These are phyloP conservation scores for Avena eriantha DNA, from an alignment of 176 grass and related monocot species.

Conservation along the genomic window DNA sequence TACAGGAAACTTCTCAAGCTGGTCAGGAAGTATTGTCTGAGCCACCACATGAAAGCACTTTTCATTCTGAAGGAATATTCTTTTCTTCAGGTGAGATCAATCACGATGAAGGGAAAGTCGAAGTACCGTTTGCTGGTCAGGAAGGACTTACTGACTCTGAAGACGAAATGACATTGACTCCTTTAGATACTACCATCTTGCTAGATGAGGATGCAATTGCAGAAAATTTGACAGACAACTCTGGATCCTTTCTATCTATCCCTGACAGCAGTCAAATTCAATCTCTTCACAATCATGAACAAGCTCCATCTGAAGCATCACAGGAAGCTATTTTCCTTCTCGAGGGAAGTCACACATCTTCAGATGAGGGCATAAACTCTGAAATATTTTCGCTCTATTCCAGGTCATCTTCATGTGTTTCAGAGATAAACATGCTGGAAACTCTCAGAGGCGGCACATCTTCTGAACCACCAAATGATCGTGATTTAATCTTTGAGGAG, in stretches of 20 bases:
- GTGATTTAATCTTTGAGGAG: slow-evolving; percentile 17
- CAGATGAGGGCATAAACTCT: slow-evolving; percentile 36
- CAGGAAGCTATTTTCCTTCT: background rate
- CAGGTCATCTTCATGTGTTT: slow-evolving; percentile 56
- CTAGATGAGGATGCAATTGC: slow-evolving; percentile 26
- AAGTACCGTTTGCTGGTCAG: background rate
- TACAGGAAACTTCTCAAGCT: slow-evolving; percentile 15
- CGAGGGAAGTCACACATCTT: slow-evolving; percentile 39
- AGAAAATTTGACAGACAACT: slow-evolving; percentile 23
- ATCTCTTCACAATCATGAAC: slow-evolving; percentile 15
- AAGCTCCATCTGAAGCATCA: slow-evolving; percentile 11
- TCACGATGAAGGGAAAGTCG: slow-evolving; percentile 4
- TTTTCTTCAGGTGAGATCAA: slow-evolving; percentile 13
- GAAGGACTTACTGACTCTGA: slow-evolving; percentile 16
- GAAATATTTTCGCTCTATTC: slow-evolving; percentile 53
- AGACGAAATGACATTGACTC: slow-evolving; percentile 25
- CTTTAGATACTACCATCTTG: slow-evolving; percentile 23
- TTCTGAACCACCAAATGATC: slow-evolving; percentile 2
- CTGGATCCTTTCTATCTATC: slow-evolving; percentile 20
- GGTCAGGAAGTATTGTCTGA: background rate
- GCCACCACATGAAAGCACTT: background rate
- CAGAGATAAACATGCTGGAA: slow-evolving; percentile 40
- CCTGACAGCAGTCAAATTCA: background rate
- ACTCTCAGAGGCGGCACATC: background rate
- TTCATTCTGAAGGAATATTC: slow-evolving; percentile 22